Evolutionary conservation across 2,329 filamentous ascomycete species (phyloP).

Genomic region (Hymenoscyphus occultus): DNA sequence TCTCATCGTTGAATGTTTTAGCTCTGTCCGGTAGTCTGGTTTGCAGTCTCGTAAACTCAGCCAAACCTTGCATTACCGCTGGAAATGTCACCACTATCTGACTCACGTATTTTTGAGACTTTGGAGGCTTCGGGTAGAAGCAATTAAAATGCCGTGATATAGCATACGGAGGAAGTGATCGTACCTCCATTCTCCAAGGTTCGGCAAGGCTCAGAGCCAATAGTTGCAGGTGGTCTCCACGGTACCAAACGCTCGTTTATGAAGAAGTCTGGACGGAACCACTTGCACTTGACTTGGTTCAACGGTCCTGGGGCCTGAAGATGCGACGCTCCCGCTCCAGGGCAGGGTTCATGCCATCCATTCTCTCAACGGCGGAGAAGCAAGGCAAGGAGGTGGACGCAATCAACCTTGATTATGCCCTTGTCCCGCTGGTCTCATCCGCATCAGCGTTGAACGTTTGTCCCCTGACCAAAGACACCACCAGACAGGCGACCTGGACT

Average conservation of each 20-base stretch:
- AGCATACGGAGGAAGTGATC: not conserved
- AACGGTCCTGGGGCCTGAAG: not conserved
- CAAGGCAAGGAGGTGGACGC: conserved; percentile 3
- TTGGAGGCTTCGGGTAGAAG: not conserved
- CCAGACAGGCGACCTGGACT: conserved; percentile 1
- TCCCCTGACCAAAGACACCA: not conserved
- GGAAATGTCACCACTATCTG: conserved; percentile 1
- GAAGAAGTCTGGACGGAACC: not conserved
- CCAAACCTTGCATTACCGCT: conserved; percentile 1
- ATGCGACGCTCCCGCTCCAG: not conserved
- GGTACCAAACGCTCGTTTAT: not conserved
- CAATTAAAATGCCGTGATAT: conserved; percentile 3
- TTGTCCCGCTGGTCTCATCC: conserved; percentile 8
- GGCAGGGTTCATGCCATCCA: conserved; percentile 4
- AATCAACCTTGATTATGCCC: conserved; percentile 12
- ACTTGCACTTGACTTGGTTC: not conserved
- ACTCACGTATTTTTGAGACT: conserved; percentile 3
- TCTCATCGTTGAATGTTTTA: not conserved
- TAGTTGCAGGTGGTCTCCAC: not conserved
- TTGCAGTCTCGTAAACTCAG: not conserved
- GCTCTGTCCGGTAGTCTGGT: not conserved
- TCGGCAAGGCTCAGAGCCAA: conserved; percentile 1
- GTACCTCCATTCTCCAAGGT: not conserved
- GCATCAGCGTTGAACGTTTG: conserved; percentile 9
- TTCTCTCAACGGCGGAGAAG: not conserved